Base-by-base conservation (phyloP, 2,329 filamentous ascomycete genomes). In the Penicillium sp. region DNA sequence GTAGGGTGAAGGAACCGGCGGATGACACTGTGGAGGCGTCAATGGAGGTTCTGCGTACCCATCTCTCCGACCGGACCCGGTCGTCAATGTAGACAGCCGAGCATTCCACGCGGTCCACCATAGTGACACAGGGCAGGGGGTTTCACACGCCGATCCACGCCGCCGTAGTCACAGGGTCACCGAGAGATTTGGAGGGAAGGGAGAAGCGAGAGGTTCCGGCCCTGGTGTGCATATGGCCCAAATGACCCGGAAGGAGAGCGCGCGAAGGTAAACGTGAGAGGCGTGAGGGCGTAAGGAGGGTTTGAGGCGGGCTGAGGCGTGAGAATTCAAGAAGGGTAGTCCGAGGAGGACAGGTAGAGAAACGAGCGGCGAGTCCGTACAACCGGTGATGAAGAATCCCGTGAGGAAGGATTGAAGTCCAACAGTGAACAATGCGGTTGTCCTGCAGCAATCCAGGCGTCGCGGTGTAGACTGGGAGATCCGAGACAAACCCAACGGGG, bases 41-140 rank as follows among this genome's bases (percentile, higher is more conserved):
- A 35, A 56, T 53, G 8, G 64, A 65, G 44, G 59, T 64, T 47
- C 68, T 62, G 48, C 65, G 64, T 46, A 75, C 66, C 72, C 73
- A 76, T 61, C 71, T 63, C 51, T 75, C 73, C 28, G 67, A 66
- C 44, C 65, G 64, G 51, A 75, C 72, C 49, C 73, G 68, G 54
- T 72, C 70, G 58, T 76, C 73, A 42, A 76, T 71, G 50, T 75
- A 76, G 54, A 75, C 70, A 45, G 72, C 73, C 52, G 66, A 67
- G 55, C 69, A 74, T 51, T 71, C 69, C 51, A 70, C 62, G 45
- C 65, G 66, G 56, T 74, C 72, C 68, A 71, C 69, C 71, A 72
- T 74, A 48, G 45, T 67, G 54, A 27, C 25, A 33, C 35, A 38
- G 46, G 32, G n/a, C 35, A 38, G 46, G 32, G n/a, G 46, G 43